These are phyloP conservation scores for Flammula alnicola DNA, from an alignment of 1,284 basidiomycete species.

Conservation along the genomic window DNA sequence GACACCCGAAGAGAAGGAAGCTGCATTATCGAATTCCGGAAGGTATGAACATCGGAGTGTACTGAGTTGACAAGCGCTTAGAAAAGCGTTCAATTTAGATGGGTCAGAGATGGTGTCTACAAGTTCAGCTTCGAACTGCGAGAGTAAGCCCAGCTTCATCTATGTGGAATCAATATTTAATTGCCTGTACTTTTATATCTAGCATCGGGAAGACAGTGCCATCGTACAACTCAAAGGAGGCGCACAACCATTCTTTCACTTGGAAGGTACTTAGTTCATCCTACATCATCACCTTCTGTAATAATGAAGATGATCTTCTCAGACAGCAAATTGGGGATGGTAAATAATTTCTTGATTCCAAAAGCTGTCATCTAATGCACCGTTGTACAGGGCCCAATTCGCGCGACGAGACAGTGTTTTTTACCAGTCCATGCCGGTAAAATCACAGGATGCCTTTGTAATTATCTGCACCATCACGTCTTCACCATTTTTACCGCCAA, in stretches of 20 bases:
- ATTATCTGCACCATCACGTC: constrained; percentile 83
- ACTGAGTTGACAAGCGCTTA: not conserved
- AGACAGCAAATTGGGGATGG: constrained; percentile 89
- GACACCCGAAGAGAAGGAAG: constrained; percentile 76
- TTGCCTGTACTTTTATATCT: not conserved
- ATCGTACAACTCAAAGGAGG: constrained; percentile 74
- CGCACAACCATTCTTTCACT: constrained; percentile 83
- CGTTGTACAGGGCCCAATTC: constrained; percentile 70
- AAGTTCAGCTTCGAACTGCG: constrained; percentile 86
- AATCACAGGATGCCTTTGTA: constrained; percentile 67
- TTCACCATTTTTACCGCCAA: constrained; percentile 59
- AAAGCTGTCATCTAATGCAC: constrained; percentile 12
- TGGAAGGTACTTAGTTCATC: constrained; percentile 56
- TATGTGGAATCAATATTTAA: no score
- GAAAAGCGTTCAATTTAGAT: constrained; percentile 57
- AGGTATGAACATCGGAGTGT: constrained; percentile 24
- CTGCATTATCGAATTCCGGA: constrained; percentile 51
- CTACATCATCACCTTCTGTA: not conserved
- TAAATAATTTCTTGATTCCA: constrained; percentile 34
- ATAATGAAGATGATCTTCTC: not conserved
- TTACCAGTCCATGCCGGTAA: constrained; percentile 60
- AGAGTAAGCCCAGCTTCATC: constrained; percentile 46
- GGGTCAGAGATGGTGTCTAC: constrained; percentile 83
- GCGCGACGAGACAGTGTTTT: constrained; percentile 77
- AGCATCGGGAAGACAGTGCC: constrained; percentile 53